Evolutionary conservation across 495 filamentous ascomycete species (phyloP).

Genomic region (Hamigera avellanea): DNA sequence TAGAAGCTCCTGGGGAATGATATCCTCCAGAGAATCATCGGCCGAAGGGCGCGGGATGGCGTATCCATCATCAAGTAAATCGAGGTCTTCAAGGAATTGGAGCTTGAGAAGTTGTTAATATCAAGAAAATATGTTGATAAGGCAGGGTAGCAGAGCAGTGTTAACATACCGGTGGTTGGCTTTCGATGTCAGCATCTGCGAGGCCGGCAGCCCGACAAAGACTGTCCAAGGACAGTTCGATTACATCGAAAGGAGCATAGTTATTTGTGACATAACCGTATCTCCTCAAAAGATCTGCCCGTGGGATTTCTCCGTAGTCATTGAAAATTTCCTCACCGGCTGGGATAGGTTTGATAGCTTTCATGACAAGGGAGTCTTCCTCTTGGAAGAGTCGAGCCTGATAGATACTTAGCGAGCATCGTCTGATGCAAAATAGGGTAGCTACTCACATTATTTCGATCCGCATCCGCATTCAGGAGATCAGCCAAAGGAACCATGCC

Average conservation of each 20-base stretch:
- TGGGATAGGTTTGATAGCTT: conserved; percentile 49
- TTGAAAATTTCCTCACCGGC: conserved; percentile 79
- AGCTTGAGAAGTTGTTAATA: conserved; percentile 16
- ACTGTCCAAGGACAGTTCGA: conserved; percentile 53
- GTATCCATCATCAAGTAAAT: conserved; percentile 44
- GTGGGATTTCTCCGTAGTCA: conserved; percentile 78
- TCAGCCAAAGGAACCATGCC: conserved; percentile 92
- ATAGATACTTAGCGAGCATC: neutral
- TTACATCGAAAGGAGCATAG: conserved; percentile 70
- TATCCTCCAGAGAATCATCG: conserved; percentile 24
- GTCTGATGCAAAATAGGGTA: neutral
- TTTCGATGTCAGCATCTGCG: conserved; percentile 23
- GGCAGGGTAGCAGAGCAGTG: conserved; percentile 6
- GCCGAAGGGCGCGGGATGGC: conserved; percentile 29
- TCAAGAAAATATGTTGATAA: neutral
- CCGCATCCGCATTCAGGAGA: conserved; percentile 82
- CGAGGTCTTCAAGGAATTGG: conserved; percentile 36
- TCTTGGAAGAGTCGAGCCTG: conserved; percentile 61
- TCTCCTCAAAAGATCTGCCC: conserved; percentile 69
- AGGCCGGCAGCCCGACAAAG: conserved; percentile 42
- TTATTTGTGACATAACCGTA: conserved; percentile 81
- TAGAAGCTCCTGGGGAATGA: conserved; percentile 37
- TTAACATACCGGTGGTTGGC: conserved; percentile 31
- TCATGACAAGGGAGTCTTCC: conserved; percentile 51
- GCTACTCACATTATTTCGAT: conserved; percentile 56